Percentiles rank a stretch among this genome's conserved stretches.
Conservation (phyloP, 306 rosid species). For the Oemleria cerasiformis region DNA sequence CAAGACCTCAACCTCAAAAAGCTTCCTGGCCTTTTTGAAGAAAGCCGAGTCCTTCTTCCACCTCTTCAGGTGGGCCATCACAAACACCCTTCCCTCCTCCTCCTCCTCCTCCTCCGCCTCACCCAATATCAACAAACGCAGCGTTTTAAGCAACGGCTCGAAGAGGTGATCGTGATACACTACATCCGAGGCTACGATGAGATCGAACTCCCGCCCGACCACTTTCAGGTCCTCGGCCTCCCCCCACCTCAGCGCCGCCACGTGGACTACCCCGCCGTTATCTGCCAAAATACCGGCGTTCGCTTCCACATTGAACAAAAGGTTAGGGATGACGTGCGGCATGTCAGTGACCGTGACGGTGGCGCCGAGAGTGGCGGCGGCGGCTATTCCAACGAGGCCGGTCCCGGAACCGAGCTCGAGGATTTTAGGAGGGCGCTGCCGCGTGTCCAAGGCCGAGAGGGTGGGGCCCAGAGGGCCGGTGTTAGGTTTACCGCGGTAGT, state of each 20-base stretch:
- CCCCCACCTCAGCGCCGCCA: constrained; percentile 74
- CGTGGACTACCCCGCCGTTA: constrained; percentile 52
- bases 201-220: constrained; percentile 61
- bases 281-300: constrained; percentile 44
- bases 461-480: constrained; percentile 55
- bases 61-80: constrained; percentile 87
- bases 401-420: constrained; percentile 96
- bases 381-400: constrained; percentile 83
- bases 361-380: constrained; percentile 64
- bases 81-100: constrained; percentile 34
- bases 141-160: constrained; percentile 72
- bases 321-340: constrained; percentile 69
- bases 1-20: constrained; percentile 54
- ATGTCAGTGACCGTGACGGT: constrained; percentile 81
- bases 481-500: constrained; percentile 42
- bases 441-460: constrained; percentile 23
- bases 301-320: constrained; percentile 62
- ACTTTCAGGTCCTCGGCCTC: constrained; percentile 51
- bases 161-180: constrained; percentile 84
- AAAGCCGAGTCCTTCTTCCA: constrained; percentile 86
- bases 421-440: constrained; percentile 35
- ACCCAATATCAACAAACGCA: constrained; percentile 39
- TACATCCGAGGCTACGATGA: constrained; percentile 76
- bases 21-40: constrained; percentile 78
- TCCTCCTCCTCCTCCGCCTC: constrained; percentile 14